phyloP scores from a whole-genome alignment of 345 rosid genomes.

The Arabidopsis suecica region DNA sequence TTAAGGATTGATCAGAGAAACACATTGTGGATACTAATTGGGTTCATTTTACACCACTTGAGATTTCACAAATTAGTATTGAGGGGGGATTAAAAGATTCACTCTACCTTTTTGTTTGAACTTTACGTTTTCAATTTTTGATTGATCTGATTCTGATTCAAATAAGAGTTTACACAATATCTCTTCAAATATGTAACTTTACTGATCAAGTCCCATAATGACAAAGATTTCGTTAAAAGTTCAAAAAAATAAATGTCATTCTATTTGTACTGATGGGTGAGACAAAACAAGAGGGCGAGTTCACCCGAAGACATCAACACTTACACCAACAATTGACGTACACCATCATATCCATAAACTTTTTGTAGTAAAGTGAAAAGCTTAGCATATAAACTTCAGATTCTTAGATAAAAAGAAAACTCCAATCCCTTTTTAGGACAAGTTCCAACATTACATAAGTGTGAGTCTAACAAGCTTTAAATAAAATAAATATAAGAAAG shows the following conservation, averaged over 20 bases:
- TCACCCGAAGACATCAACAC: background rate
- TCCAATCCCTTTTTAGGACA: slow-evolving; percentile 3
- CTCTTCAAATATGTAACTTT: background rate
- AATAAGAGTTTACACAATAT: slow-evolving; percentile 10
- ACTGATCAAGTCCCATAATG: background rate
- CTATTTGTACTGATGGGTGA: background rate
- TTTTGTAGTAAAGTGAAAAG: slow-evolving; percentile 3
- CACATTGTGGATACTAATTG: slow-evolving; percentile 1
- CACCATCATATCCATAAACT: background rate
- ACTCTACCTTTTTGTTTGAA: background rate
- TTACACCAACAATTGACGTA: too few species aligned
- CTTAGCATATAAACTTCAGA: background rate
- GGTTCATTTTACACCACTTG: slow-evolving; percentile 31
- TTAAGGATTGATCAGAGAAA: slow-evolving; percentile 24
- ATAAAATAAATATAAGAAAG: slow-evolving; percentile 16
- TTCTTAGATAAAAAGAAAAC: background rate
- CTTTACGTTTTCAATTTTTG: slow-evolving; percentile 3
- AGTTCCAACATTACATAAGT: slow-evolving; percentile 27
- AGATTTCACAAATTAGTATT: slow-evolving; percentile 10
- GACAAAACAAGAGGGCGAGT: background rate
- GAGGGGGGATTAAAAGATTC: slow-evolving; percentile 25
- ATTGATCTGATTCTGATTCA: slow-evolving; percentile 27
- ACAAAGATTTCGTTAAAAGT: background rate
- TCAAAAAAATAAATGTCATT: too few species aligned
- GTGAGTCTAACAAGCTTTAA: slow-evolving; percentile 13